Evolutionary conservation across 83 land plant genomes (phyloP), one percentile per base, ranked within the genome.

Genomic region (Diphasiastrum complanatum): DNA sequence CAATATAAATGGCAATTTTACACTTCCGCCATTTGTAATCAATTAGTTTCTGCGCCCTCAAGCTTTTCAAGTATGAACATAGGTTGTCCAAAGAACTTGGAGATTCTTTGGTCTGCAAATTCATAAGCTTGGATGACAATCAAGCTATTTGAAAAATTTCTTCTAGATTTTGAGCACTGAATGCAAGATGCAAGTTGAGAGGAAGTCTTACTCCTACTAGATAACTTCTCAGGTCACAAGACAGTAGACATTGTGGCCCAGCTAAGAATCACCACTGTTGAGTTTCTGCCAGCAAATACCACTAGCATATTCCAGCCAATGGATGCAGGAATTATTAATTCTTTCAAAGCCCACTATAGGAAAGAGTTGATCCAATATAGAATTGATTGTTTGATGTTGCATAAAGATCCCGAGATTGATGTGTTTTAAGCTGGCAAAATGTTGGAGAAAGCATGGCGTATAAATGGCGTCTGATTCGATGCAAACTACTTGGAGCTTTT

Each of bases 321-420:
- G 51, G 51, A 47, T 47, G 51, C 51, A 47, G 51, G 51, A 18
- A 47, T 47, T n/a, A 5, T 47, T 5, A 5, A 5, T 4, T 47
- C 51, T 47, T 47, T 47, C 51, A 47, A 47, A 24, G 51, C 51
- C n/a, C n/a, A n/a, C 23, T 47, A 47, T n/a, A 19, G 51, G 5
- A 47, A 47, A 24, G 51, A 19, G n/a, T 24, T 47, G 5, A 47
- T 47, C 51, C 14, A 47, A 47, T 24, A 47, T n/a, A 47, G 23
- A n/a, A 5, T 47, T 5, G 51, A 47, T 5, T 47, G 51, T 47
- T n/a, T 47, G 5, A n/a, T 5, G 51, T 4, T n/a, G 5, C 5
- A 47, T 4, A 47, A n/a, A n/a, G 51, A n/a, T n/a, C n/a, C n/a
- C 23, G 51, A 47, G n/a, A 47, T 47, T 47, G 51, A 47, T 47